phyloP scores from a whole-genome alignment of 108 stramenopile species.

The Discostella stelligeroides region DNA sequence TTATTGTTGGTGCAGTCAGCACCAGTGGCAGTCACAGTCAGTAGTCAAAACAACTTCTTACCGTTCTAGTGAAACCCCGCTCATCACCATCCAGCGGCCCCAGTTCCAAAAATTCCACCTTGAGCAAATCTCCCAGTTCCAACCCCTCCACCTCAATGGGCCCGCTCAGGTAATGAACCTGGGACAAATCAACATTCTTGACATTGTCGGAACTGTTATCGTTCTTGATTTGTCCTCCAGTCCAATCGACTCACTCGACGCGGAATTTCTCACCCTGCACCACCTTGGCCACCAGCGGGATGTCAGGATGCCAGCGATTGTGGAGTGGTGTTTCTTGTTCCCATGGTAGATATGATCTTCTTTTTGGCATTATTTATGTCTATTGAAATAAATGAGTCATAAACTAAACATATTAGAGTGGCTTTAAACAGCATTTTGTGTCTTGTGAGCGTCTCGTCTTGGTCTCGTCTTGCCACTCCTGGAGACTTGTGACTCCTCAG shows the following conservation, averaged over 20 bases:
- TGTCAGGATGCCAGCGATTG: slow-evolving; percentile 75
- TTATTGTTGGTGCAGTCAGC: no score
- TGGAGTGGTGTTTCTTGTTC: slow-evolving; percentile 69
- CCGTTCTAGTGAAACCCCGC: slow-evolving; percentile 69
- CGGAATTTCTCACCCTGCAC: slow-evolving; percentile 63
- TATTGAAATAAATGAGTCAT: no score
- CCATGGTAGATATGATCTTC: slow-evolving; percentile 61
- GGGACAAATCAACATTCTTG: slow-evolving; percentile 69
- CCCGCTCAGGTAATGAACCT: slow-evolving; percentile 72
- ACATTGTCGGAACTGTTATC: slow-evolving; percentile 66
- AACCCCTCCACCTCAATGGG: slow-evolving; percentile 60
- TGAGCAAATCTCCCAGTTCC: slow-evolving; percentile 64
- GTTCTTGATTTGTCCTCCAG: slow-evolving; percentile 72
- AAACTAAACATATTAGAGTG: no score
- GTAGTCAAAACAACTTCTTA: no score
- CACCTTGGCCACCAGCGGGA: slow-evolving; percentile 66
- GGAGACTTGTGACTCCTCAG: no score
- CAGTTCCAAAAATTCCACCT: slow-evolving; percentile 67
- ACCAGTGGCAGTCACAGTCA: no score
- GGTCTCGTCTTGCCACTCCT: no score
- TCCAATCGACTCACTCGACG: slow-evolving; percentile 76
- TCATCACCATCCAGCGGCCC: slow-evolving; percentile 68
- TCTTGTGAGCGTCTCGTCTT: no score
- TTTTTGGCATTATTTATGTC: slow-evolving; percentile 61
- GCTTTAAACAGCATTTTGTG: no score